These are phyloP conservation scores for Cenchrus fungigraminus DNA, from an alignment of 176 grass and related monocot genomes.

Conservation along the genomic window DNA sequence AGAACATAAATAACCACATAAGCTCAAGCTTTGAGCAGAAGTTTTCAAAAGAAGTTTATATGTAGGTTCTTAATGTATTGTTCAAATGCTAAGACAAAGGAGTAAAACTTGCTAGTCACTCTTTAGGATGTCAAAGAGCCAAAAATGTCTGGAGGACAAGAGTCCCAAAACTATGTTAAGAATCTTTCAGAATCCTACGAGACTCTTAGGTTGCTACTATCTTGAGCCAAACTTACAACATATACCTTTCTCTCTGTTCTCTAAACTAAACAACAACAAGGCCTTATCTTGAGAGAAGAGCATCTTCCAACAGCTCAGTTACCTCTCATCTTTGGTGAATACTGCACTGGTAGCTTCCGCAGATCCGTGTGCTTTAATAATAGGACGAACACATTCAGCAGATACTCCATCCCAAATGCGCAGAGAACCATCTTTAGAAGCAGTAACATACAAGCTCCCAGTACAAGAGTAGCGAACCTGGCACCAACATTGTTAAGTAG, in stretches of 20 bases:
- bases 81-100: not conserved
- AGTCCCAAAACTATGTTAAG: not conserved
- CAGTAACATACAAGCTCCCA: conserved; percentile 86
- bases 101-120: not conserved
- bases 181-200: not conserved
- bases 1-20: not conserved
- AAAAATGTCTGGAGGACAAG: not conserved
- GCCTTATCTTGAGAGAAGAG: not conserved
- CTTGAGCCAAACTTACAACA: conserved; percentile 1
- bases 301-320: not conserved
- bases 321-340: conserved; percentile 97
- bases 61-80: conserved; percentile 4
- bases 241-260: conserved; percentile 32
- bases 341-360: conserved; percentile 78
- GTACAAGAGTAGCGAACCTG: conserved; percentile 85
- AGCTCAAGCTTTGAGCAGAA: conserved; percentile 8
- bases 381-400: conserved; percentile 84
- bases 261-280: not conserved
- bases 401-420: conserved; percentile 84
- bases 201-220: not conserved
- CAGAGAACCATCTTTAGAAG: conserved; percentile 93
- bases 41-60: not conserved
- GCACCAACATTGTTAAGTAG: conserved; percentile 32
- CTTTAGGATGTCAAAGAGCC: not conserved
- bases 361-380: conserved; percentile 82